Evolutionary conservation across 768 basidiomycete species (phyloP).

Genomic region (Hygrophorus russula): DNA sequence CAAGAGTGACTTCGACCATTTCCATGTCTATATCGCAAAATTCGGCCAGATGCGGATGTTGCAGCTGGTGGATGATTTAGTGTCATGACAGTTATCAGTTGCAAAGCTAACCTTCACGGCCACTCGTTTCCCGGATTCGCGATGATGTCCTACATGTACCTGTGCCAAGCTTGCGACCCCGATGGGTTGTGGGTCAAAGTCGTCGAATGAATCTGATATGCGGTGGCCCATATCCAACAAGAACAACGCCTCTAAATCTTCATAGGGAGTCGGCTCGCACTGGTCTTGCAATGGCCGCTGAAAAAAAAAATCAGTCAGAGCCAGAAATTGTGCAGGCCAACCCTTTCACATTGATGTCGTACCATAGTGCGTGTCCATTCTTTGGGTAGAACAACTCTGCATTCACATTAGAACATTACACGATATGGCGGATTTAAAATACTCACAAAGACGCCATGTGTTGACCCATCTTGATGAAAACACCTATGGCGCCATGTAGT

Average conservation of each 20-base stretch:
- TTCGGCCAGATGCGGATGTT: constrained; percentile 90
- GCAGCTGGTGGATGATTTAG: constrained; percentile 33
- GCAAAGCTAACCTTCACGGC: constrained; percentile 65
- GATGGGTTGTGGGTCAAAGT: constrained; percentile 81
- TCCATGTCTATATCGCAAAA: constrained; percentile 88
- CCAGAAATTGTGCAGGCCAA: neutral
- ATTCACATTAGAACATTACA: neutral
- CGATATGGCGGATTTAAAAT: neutral
- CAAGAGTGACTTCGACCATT: constrained; percentile 66
- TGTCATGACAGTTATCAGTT: neutral
- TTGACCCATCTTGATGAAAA: constrained; percentile 90
- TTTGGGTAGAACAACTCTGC: constrained; percentile 30
- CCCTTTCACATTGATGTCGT: neutral
- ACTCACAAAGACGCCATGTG: constrained; percentile 55
- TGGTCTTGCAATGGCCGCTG: constrained; percentile 68
- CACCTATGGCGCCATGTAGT: constrained; percentile 28
- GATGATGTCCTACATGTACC: constrained; percentile 77
- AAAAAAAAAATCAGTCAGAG: neutral
- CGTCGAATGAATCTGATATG: constrained; percentile 67
- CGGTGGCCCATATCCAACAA: constrained; percentile 64
- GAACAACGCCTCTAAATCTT: constrained; percentile 69
- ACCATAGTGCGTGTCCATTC: constrained; percentile 33
- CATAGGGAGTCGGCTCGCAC: constrained; percentile 81
- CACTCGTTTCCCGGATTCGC: constrained; percentile 58
- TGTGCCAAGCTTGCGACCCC: constrained; percentile 96